Base-by-base conservation (phyloP, 192 early-diverging fungal genomes). In the Rhizophagus prolifer region DNA sequence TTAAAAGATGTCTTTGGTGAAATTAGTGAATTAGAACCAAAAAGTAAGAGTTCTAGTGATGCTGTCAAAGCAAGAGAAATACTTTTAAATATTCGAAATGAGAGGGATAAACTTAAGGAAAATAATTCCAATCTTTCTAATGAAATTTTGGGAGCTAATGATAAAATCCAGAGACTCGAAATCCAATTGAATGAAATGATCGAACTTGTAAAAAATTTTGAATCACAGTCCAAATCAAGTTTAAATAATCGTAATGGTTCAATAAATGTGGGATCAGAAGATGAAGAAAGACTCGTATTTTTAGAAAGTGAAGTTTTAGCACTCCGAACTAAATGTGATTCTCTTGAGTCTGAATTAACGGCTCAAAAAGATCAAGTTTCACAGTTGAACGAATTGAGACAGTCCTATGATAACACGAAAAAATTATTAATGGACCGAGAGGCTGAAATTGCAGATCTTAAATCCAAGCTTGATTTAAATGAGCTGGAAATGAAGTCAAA, bases 161-260 rank as follows among this genome's bases (percentile, higher is more conserved):
- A 71, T 30, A 46, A 71, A 71, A 71, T 26, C 13, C 44, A 36
- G 12, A 6, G 70, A 25, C 26, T 71, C 16, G 70, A 71, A 54
- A 71, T 71, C 34, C 70, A 30, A 30, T 71, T 71, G 50, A 71
- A 23, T 71, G 70, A 71, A 71, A 71, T 71, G 70, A 21, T 6
- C 3, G 70, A 30, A 25, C 4, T 54, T 5, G 38, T 46, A 58
- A 23, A 46, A 23, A 54, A 46, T 30, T n/a, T 30, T 64, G 25
- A 64, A 19, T 64, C 23, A 21, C 26, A 46, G 23, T 54, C 47
- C 19, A 46, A 54, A 30, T 46, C 34, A 13, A 30, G 1, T 16
- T 50, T 6, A 14, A 23, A 44, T 44, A 4, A 44, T 6, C 19
- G n/a, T 50, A 71, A 58, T 71, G 14, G 25, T 6, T 9, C 21